These are phyloP conservation scores for Yamagishiella unicocca DNA, from an alignment of 139 green algal genomes.

Conservation along the genomic window DNA sequence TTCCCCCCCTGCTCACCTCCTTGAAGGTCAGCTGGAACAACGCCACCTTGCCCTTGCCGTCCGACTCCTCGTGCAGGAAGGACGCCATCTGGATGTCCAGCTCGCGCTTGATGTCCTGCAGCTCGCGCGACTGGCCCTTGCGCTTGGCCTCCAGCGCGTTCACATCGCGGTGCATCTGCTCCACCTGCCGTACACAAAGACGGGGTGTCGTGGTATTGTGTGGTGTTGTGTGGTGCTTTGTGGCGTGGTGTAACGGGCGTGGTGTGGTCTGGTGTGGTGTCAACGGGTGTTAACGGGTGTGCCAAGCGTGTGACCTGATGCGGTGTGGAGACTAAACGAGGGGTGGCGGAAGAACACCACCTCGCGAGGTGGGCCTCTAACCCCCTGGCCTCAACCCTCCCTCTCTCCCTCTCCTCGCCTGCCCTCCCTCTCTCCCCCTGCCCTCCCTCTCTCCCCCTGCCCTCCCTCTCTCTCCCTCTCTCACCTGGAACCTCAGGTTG, in stretches of 20 bases:
- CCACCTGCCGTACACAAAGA: conserved; percentile 23
- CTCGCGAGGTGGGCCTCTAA: no score
- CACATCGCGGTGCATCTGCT: conserved; percentile 57
- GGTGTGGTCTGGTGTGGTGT: no score
- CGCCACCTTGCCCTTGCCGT: conserved; percentile 74
- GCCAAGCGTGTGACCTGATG: no score
- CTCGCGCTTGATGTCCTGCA: conserved; percentile 63
- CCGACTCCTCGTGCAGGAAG: conserved; percentile 76
- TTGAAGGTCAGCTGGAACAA: conserved; percentile 67
- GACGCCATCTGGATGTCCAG: conserved; percentile 77
- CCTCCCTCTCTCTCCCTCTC: background rate
- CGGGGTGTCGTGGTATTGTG: background rate
- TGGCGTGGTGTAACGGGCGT: no score
- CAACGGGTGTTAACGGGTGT: no score
- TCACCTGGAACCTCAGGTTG: conserved; percentile 60
- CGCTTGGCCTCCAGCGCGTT: conserved; percentile 30
- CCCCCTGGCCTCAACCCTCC: no score
- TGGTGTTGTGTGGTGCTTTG: no score
- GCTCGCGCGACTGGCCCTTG: conserved; percentile 32
- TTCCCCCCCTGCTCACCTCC: conserved; percentile 49
- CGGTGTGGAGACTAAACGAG: no score
- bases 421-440: no score
- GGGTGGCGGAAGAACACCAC: no score
- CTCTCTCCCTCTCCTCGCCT: no score
- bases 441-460: background rate